Base-by-base conservation (phyloP, 768 basidiomycete genomes). In the Trametes cinnabarina region DNA sequence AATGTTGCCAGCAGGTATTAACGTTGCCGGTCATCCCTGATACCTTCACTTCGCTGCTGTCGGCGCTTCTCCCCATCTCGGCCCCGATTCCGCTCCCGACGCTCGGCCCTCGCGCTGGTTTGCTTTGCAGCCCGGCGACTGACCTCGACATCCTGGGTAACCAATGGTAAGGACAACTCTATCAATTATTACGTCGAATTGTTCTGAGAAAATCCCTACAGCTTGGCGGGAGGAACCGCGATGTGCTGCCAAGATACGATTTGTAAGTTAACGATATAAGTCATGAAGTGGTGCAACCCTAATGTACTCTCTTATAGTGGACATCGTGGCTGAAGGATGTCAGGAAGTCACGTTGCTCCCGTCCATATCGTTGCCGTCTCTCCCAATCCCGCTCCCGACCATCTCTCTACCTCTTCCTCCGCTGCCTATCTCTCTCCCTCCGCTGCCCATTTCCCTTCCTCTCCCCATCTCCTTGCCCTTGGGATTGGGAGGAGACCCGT, bases 191-290 rank as follows among this genome's bases (percentile, higher is more conserved):
- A 7, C 30, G 30, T 32, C 30, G 30, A 3, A 12, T 5, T 28
- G 49, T 25, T 26, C 25, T 50, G 12, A 34, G 32, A 2, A 6
- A 10, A 3, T 15, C 20, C 30, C 42, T 17, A 11, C 22, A 61
- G 60, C 34, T 30, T 57, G 23, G 6, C 15, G 1, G 60, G 60
- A 12, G 60, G 60, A 0, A 61, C 54, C 2, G 42, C 55, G 15
- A 34, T 61, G n/a, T 61, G 60, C 50, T 61, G 60, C 47, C 49
- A 61, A 25, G 25, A 41, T 3, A 37, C 47, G 10, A n/a, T 61
- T 17, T 39, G 54, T 54, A 25, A 23, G 54, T 55, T 12, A n/a
- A n/a, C n/a, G n/a, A n/a, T n/a, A n/a, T n/a, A n/a, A n/a, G n/a
- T n/a, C n/a, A n/a, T n/a, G n/a, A n/a, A n/a, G 26, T 25, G 44